Evolutionary conservation across 306 rosid species (phyloP), one percentile per base, ranked within the genome.

Genomic region (Ormosia semicastrata): DNA sequence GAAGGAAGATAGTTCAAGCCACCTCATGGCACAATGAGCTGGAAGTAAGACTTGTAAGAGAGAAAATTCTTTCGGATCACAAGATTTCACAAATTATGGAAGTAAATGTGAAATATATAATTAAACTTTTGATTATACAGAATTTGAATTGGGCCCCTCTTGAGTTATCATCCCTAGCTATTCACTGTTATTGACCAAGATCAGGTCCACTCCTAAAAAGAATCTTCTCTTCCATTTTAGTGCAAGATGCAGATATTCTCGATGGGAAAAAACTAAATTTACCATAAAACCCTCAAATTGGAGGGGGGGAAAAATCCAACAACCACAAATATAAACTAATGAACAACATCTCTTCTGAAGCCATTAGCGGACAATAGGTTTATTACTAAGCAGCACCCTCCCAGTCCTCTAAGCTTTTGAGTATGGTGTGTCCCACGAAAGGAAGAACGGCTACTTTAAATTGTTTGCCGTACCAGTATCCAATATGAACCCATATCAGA

Each of bases 311-410:
- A 37, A n/a, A 36, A 54, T 37, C 41, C 58, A 41, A 32, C 14
- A 59, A 59, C 41, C 49, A 39, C 7, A 12, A 78, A 30, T 78
- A 56, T 5, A 40, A 39, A 54, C 56, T 14, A 39, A 47, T 8
- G 34, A 79, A 70, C 64, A 69, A 36, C 33, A 73, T 58, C 41
- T 40, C 69, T 65, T 54, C 68, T 65, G 32, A 32, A 81, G 69
- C 18, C n/a, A 30, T 59, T 44, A 8, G 34, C 3, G 10, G 0
- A 72, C 17, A 6, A 39, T 30, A 59, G 14, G 36, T 43, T 29
- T 58, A 73, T 40, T 53, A 41, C 15, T 14, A 7, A 41, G 36
- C 3, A 4, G 3, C 32, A 66, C 53, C 50, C 72, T 17, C 15
- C 53, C 34, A 40, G 36, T 66, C 72, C n/a, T 40, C 52, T 18